Evolutionary conservation across 2,329 filamentous ascomycete species (phyloP).

Genomic region (Neonectria faginata): DNA sequence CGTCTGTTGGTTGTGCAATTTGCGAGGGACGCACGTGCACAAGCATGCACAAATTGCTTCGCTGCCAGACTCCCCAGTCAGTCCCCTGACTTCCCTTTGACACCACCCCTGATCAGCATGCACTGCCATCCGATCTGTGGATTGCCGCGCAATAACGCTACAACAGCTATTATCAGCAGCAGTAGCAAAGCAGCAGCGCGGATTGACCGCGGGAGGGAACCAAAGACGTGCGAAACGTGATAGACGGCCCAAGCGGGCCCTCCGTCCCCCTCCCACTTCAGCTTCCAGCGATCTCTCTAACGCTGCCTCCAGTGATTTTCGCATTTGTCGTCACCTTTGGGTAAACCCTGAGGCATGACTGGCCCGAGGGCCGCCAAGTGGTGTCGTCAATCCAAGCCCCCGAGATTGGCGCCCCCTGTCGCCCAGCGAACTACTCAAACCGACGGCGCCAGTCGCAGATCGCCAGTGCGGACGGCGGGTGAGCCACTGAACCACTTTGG

Average conservation of each 20-base stretch:
- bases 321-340: background rate
- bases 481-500: conserved; percentile 35
- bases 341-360: background rate
- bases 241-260: conserved; percentile 9
- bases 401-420: conserved; percentile 38
- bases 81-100: conserved; percentile 21
- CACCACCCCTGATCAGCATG: conserved; percentile 42
- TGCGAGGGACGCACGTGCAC: background rate
- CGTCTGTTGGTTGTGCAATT: conserved; percentile 5
- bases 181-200: conserved; percentile 17
- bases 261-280: background rate
- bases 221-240: conserved; percentile 10
- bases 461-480: conserved; percentile 34
- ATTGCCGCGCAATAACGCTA: conserved; percentile 21
- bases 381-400: conserved; percentile 27
- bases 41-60: conserved; percentile 2
- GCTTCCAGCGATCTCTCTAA: background rate
- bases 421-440: conserved; percentile 33
- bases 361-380: background rate
- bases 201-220: conserved; percentile 17
- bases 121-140: conserved; percentile 42
- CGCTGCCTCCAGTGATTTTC: conserved; percentile 1
- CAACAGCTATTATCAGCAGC: conserved; percentile 10
- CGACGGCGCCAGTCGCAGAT: conserved; percentile 34
- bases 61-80: background rate